phyloP scores from a whole-genome alignment of 495 filamentous ascomycete genomes.

The Letharia lupina region DNA sequence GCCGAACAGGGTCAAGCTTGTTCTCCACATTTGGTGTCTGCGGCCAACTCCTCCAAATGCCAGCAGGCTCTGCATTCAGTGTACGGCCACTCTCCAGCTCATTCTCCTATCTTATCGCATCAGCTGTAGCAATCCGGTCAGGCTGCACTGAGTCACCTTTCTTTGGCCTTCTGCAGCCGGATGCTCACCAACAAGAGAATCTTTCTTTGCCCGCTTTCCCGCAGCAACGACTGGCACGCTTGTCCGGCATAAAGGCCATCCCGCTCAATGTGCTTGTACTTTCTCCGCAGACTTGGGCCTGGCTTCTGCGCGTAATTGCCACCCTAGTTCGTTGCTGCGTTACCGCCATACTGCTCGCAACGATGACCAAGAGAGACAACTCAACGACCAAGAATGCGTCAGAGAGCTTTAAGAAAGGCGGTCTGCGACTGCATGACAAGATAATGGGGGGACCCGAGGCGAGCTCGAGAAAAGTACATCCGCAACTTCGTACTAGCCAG shows the following conservation, averaged over 20 bases:
- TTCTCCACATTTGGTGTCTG: not conserved
- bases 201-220: constrained; percentile 14
- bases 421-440: constrained; percentile 41
- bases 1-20: constrained; percentile 6
- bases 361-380: constrained; percentile 23
- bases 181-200: constrained; percentile 6
- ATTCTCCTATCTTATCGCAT: not conserved
- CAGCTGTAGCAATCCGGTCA: not conserved
- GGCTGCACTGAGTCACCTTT: not conserved
- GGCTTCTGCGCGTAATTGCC: constrained; percentile 9
- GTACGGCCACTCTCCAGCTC: not conserved
- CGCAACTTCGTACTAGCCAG: constrained; percentile 25
- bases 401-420: constrained; percentile 37
- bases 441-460: constrained; percentile 31
- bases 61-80: not conserved
- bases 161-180: not conserved
- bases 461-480: constrained; percentile 18
- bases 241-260: constrained; percentile 19
- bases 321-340: constrained; percentile 5
- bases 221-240: constrained; percentile 18
- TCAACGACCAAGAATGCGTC: constrained; percentile 34
- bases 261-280: constrained; percentile 17
- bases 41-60: not conserved
- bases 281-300: constrained; percentile 13
- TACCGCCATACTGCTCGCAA: constrained; percentile 6